Conservation (phyloP, 352 stramenopile genomes). For the Globisporangium viniferum region DNA sequence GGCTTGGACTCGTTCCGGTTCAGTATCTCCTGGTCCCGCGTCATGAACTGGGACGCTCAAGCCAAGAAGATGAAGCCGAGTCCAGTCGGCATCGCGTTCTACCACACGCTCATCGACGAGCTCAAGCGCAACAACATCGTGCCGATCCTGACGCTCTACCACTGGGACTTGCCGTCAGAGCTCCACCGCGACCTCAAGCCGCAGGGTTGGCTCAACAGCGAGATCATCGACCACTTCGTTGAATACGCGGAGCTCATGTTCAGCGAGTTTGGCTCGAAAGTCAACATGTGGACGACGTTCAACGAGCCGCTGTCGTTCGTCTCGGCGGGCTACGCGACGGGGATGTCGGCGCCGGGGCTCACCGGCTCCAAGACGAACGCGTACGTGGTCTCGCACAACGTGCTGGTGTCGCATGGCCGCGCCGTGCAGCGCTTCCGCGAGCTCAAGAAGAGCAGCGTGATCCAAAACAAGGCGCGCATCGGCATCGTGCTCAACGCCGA, state of each 20-base stretch:
- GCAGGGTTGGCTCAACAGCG: conserved; percentile 64
- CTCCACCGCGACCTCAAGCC: conserved; percentile 79
- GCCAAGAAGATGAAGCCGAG: conserved; percentile 26
- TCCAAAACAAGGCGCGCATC: conserved; percentile 68
- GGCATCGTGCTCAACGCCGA: conserved; percentile 91
- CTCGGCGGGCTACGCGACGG: conserved; percentile 47
- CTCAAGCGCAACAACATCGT: not conserved
- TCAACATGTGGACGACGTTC: conserved; percentile 93
- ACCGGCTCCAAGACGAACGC: conserved; percentile 30
- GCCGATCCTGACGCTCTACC: not conserved
- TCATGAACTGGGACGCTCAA: conserved; percentile 72
- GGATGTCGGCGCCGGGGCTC: conserved; percentile 35
- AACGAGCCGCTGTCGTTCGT: conserved; percentile 90
- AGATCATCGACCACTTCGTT: conserved; percentile 87
- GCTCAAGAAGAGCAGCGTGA: conserved; percentile 21
- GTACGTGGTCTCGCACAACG: conserved; percentile 78
- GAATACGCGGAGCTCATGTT: conserved; percentile 87
- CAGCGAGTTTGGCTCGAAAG: conserved; percentile 88
- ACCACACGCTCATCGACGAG: not conserved
- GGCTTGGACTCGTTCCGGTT: conserved; percentile 93
- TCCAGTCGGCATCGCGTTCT: not conserved
- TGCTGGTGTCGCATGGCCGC: conserved; percentile 87
- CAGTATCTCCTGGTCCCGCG: conserved; percentile 90
- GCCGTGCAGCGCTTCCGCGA: conserved; percentile 84
- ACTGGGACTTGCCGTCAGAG: not conserved